Evolutionary conservation across 352 stramenopile genomes (phyloP), one percentile per base, ranked within the genome.

Genomic region (Thalassiosira livingstoniorum): DNA sequence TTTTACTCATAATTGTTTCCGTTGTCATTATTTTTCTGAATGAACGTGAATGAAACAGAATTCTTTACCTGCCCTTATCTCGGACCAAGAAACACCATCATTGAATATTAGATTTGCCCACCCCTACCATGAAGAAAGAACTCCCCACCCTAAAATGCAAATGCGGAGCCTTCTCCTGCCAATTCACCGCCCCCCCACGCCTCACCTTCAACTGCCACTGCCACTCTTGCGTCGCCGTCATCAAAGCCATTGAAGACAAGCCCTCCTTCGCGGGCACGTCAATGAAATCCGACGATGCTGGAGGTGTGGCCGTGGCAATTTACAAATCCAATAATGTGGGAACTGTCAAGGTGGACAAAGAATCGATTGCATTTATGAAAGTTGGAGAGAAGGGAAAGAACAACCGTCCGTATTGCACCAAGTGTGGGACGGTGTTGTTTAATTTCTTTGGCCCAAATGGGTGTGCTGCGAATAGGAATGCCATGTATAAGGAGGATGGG

Each of bases 341-440:
- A 4, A 32, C 63, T 2, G 39, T 35, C 4, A 65, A 27, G 27
- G 27, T 27, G 21, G 55, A 68, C 39, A 5, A 15, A 18, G n/a
- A n/a, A 3, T 64, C 47, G 21, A 78, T 78, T 61, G 69, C 55
- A 43, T 78, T 78, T 23, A 37, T 78, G 55, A 78, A 78, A 42
- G 55, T 78, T 2, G 69, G 69, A 21, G 55, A 69, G 31, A 23
- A 29, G 7, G 69, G 69, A 3, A 68, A 69, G 47, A 23, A 53
- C 0, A 15, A 55, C 53, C 55, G 69, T 53, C 39, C 55, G 18
- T 78, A 78, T 39, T 78, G 69, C 29, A 64, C 69, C 5, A 23
- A 51, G 11, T 78, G 69, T 43, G 37, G 45, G 11, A 78, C 69
- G 18, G 43, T 76, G 23, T 18, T 78, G 13, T 69, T 69, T 27